Base-by-base conservation (phyloP, 768 basidiomycete genomes). In the Symmetrospora coprosmae region DNA sequence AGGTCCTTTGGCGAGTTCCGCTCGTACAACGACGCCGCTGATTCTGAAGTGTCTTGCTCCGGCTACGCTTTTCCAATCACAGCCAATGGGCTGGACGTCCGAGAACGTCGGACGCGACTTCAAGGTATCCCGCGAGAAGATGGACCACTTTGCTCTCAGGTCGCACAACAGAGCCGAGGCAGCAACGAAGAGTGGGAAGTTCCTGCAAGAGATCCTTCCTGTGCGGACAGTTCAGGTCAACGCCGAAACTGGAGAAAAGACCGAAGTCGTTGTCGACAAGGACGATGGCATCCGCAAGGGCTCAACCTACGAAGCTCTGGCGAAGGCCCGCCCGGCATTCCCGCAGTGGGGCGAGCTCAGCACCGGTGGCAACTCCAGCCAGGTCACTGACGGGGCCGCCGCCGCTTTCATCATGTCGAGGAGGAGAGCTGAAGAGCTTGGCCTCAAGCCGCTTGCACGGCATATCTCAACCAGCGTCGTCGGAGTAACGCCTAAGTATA, bases 221-320 rank as follows among this genome's bases (percentile, higher is more conserved):
- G 78, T 52, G 83, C 86, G 71, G 82, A 85, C 38, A 84, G 85
- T 75, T 82, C 61, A 83, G 0, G 81, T 85, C 34, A 85, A 85
- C 71, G 78, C 78, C 71, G 72, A 72, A 62, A 64, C 62, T 6
- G 48, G 52, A 25, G 61, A 39, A 30, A 55, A 62, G 62, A 63
- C 37, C 17, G 43, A 48, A 41, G 77, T 87, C 37, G 71, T 83
- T 31, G 85, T 91, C 31, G 83, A 85, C 69, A 68, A 72, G 34
- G 90, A 94, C 67, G 89, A 92, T 66, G 90, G 88, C 60, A 80
- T 94, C 60, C 76, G 90, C 13, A 83, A 83, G 19, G 87, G 86
- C 49, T 84, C 88, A 45, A 92, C 88, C 2, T 75, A 77, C 49
- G 82, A 86, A 75, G 81, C 79, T 60, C 74, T 92, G 47, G 72